These are phyloP conservation scores for Picea mariana DNA, from an alignment of 83 land plant genomes.

Conservation along the genomic window DNA sequence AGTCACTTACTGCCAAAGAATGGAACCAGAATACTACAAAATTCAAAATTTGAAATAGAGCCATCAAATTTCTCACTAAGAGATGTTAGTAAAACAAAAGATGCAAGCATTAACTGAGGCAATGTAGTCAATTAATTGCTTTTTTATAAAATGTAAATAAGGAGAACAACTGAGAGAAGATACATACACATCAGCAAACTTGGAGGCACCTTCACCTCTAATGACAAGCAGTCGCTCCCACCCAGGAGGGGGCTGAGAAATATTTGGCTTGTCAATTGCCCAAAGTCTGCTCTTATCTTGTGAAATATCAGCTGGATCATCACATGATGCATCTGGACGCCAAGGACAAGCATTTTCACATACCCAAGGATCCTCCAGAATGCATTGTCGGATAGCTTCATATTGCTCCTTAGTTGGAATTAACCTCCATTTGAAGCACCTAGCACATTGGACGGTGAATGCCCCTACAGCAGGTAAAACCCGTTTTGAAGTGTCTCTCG, in stretches of 20 bases:
- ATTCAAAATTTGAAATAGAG: neutral
- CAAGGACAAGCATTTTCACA: slow-evolving; percentile 72
- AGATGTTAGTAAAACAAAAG: neutral
- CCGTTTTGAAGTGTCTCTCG: neutral
- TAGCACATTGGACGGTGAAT: slow-evolving; percentile 74
- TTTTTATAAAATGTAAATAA: neutral
- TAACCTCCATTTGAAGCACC: slow-evolving; percentile 82
- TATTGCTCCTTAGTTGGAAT: slow-evolving; percentile 78
- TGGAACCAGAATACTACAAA: too few species aligned
- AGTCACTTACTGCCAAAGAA: too few species aligned
- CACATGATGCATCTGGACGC: slow-evolving; percentile 68
- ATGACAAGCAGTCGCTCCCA: slow-evolving; percentile 71
- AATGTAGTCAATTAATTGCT: neutral
- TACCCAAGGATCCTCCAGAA: slow-evolving; percentile 59
- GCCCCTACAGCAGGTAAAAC: slow-evolving; percentile 55
- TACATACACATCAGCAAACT: slow-evolving; percentile 88
- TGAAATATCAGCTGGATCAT: slow-evolving; percentile 58
- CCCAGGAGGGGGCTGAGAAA: slow-evolving; percentile 76
- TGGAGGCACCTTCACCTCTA: slow-evolving; percentile 64
- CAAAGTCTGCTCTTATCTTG: slow-evolving; percentile 65
- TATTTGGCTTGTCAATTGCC: slow-evolving; percentile 84
- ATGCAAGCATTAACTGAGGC: neutral
- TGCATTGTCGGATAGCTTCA: slow-evolving; percentile 71
- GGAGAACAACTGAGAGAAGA: neutral
- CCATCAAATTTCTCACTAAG: neutral